Evolutionary conservation across 2,329 filamentous ascomycete genomes (phyloP).

Genomic region (Aspergillus sp.): DNA sequence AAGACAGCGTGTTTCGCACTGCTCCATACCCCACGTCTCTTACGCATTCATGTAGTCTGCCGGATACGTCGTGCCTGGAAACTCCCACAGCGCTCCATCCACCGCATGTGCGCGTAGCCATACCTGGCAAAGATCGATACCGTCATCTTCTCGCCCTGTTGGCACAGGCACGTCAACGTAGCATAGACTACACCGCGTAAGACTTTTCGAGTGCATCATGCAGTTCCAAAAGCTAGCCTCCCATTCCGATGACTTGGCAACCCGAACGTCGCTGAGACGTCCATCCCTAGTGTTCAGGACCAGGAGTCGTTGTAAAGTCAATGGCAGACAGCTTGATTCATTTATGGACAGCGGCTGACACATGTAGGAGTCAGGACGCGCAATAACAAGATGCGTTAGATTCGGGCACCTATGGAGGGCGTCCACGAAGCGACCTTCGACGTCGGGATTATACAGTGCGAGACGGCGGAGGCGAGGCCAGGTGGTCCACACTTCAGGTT

Average conservation of each 20-base stretch:
- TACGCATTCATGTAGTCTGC: too few species aligned
- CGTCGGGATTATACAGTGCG: constrained; percentile 11
- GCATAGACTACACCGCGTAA: not conserved
- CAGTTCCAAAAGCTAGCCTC: not conserved
- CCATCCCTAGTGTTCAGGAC: not conserved
- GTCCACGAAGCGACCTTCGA: constrained; percentile 7
- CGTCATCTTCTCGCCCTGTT: not conserved
- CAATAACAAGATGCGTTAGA: constrained; percentile 13
- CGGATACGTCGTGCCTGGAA: not conserved
- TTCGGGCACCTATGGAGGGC: constrained; percentile 9
- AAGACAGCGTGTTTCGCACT: not conserved
- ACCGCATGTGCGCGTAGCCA: not conserved
- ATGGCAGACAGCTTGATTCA: not conserved
- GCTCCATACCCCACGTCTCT: too few species aligned
- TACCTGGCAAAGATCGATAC: not conserved
- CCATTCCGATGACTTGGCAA: not conserved
- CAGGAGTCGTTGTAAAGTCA: not conserved
- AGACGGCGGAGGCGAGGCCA: constrained; percentile 13
- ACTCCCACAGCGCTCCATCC: not conserved
- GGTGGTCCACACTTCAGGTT: constrained; percentile 11
- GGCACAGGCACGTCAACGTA: not conserved
- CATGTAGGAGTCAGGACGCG: constrained; percentile 8
- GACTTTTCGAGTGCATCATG: not conserved
- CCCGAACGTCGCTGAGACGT: not conserved
- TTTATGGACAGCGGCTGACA: not conserved